Base-by-base conservation (phyloP, 495 filamentous ascomycete genomes). In the Xylaria flabelliformis region DNA sequence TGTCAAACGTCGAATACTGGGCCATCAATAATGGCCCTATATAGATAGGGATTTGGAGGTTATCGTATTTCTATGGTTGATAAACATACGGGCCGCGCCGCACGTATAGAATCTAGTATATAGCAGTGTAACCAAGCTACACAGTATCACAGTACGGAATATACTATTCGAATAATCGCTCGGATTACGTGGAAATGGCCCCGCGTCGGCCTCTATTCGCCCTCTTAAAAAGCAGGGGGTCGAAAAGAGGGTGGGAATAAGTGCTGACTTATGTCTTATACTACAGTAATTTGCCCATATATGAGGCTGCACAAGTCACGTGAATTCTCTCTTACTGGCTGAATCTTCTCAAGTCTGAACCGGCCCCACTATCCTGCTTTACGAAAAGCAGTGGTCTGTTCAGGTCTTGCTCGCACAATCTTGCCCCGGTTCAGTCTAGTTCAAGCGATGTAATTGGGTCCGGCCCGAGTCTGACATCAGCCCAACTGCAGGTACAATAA, bases 331-430 rank as follows among this genome's bases (percentile, higher is more conserved):
- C 1, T 9, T 19, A 64, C 64, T 63, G 58, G 69, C 46, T 4
- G 3, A 4, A 4, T 8, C 1, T 21, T 36, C 12, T 13, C 0
- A 4, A 29, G 34, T 44, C 29, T 19, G 17, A n/a, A 17, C 61
- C 69, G 69, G 69, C 69, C 69, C 69, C 69, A 71, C 69, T 50
- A 39, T 19, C 46, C 59, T 64, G 8, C 24, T 7, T 44, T 41
- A 71, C 59, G 48, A 56, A 26, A 21, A 13, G 59, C 34, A 17
- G 48, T 64, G 48, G 64, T 70, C 55, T 17, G 36, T 39, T 39
- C 36, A 39, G 36, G 36, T 39, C 8, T 6, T 39, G 46, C 41
- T 34, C 58, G 58, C 64, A 55, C 34, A 44, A n/a, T 68, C 36
- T 56, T 53, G 26, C 39, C 66, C 26, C 15, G 0, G 42, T 29